phyloP scores from a whole-genome alignment of 768 basidiomycete genomes.

The Tricholoma matsutake region DNA sequence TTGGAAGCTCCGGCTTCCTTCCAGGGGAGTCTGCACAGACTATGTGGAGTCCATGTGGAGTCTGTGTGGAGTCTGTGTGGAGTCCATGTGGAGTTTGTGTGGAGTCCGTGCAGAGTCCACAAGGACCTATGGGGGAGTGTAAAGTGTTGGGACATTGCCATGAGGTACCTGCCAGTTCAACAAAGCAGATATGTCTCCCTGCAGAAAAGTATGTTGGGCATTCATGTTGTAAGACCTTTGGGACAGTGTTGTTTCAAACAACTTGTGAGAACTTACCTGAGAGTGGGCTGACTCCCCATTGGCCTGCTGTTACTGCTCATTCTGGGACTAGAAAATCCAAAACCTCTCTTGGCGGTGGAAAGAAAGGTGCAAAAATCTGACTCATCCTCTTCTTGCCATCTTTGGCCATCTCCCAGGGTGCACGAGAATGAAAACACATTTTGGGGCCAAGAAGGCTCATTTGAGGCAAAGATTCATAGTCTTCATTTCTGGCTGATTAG shows the following conservation, averaged over 20 bases:
- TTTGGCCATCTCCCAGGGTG: constrained; percentile 76
- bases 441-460: constrained; percentile 80
- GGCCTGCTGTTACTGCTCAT: constrained; percentile 43
- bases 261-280: constrained; percentile 46
- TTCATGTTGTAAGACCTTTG: constrained; percentile 48
- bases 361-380: constrained; percentile 34
- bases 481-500: constrained; percentile 39
- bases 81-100: too few species aligned
- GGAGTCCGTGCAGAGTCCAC: too few species aligned
- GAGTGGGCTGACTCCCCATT: constrained; percentile 62
- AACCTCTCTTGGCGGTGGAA: constrained; percentile 32
- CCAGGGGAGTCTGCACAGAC: too few species aligned
- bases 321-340: constrained; percentile 47
- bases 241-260: constrained; percentile 56
- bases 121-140: too few species aligned
- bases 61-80: too few species aligned
- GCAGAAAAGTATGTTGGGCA: too few species aligned
- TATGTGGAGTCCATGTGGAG: too few species aligned
- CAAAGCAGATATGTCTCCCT: too few species aligned
- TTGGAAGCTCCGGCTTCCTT: too few species aligned
- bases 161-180: too few species aligned
- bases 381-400: constrained; percentile 46
- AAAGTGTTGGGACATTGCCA: too few species aligned
- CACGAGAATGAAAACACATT: constrained; percentile 77
- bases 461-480: constrained; percentile 44